Conservation (phyloP, 768 basidiomycete genomes). For the Steccherinum ochraceum region DNA sequence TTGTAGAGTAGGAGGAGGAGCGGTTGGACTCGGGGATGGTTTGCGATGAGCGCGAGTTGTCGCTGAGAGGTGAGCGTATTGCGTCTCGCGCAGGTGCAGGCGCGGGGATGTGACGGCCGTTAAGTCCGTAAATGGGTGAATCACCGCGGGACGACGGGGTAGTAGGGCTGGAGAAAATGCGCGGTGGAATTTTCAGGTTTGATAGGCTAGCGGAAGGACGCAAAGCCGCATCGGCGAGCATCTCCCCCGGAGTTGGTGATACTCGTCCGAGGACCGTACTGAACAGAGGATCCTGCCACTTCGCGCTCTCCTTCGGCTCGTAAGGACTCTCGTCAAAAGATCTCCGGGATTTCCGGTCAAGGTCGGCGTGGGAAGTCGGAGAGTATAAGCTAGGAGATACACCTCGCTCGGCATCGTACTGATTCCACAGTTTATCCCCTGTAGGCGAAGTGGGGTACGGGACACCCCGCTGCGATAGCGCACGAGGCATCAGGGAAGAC, state of each 20-base stretch:
- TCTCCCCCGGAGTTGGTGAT: background rate
- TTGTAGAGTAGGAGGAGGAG: conserved; percentile 26
- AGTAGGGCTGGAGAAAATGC: background rate
- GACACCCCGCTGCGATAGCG: conserved; percentile 19
- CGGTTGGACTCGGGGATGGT: conserved; percentile 14
- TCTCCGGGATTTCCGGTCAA: background rate
- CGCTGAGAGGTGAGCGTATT: conserved; percentile 2
- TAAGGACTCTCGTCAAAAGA: conserved; percentile 2
- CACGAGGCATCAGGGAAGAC: conserved; percentile 29
- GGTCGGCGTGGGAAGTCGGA: background rate
- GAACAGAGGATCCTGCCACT: conserved; percentile 15
- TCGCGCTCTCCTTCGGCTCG: conserved; percentile 9
- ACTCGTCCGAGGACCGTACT: conserved; percentile 5
- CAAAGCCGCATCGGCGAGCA: background rate
- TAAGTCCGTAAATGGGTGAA: conserved; percentile 42
- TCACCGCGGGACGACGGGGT: conserved; percentile 14
- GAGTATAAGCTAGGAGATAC: conserved; percentile 4
- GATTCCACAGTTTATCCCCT: conserved; percentile 25
- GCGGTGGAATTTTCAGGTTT: background rate
- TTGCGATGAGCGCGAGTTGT: conserved; percentile 6
- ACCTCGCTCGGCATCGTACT: conserved; percentile 26
- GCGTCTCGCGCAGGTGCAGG: background rate
- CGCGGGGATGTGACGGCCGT: conserved; percentile 25
- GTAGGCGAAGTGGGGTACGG: conserved; percentile 20
- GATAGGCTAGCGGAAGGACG: background rate